Evolutionary conservation across 805 yeast species (phyloP), one percentile per base, ranked within the genome.

Genomic region (Candida gorgasii): DNA sequence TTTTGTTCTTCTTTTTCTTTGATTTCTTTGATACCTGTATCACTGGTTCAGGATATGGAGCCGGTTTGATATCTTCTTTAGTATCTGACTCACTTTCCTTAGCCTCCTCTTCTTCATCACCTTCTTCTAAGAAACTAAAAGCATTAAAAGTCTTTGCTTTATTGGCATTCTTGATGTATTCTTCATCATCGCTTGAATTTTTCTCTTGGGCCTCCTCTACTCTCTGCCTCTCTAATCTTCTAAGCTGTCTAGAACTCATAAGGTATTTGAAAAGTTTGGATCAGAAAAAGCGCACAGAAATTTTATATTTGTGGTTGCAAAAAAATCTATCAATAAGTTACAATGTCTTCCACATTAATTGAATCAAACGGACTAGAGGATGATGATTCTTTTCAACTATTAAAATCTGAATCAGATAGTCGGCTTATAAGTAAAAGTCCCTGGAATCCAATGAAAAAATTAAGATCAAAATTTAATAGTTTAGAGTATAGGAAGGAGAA

Each of bases 201-300:
- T 16, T 20, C 7, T 14, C 34, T 7, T 47, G 19, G 18, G 30
- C 39, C 7, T 27, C 27, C 14, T 49, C 52, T 26, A 52, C 57
- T 15, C 49, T 43, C 42, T 61, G 61, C 33, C 54, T 68, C 44
- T 75, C 73, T 9, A 77, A 55, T 42, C 68, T 63, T 47, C 69
- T 69, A 35, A 77, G 58, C 5, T 76, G 77, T 50, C 81, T 66
- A 1, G 77, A 71, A 59, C 80, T 75, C 82, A 77, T 76, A 31
- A 8, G 24, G 24, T 15, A 30, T 5, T 17, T 8, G 22, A 7
- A 30, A 13, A 27, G 17, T 24, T 9, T 26, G 15, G n/a, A 20
- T 39, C 37, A 23, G 20, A 19, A 20, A 19, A 13, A 22, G 15
- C 33, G 20, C 28, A 39, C 22, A 11, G 8, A 22, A 35, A 35